Evolutionary conservation across 768 basidiomycete genomes (phyloP).

Genomic region (Mycena chlorophos): DNA sequence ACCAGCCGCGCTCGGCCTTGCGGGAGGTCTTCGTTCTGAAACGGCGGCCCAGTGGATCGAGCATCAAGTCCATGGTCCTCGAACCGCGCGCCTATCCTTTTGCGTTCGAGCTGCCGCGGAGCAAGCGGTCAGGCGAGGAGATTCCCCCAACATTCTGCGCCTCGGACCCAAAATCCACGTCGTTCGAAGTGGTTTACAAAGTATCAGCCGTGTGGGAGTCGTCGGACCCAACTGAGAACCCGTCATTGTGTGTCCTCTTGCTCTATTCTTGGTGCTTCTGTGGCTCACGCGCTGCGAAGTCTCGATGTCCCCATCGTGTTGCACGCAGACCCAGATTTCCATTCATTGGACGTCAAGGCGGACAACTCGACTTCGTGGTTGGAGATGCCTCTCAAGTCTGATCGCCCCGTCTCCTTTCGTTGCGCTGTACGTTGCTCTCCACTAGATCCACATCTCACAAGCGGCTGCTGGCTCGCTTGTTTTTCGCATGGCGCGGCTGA

Average conservation of each 20-base stretch:
- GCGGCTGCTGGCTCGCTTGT: no score
- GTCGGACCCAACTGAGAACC: slow-evolving; percentile 40
- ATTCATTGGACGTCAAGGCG: slow-evolving; percentile 50
- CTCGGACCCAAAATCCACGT: slow-evolving; percentile 29
- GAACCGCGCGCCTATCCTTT: slow-evolving; percentile 50
- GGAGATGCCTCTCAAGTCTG: slow-evolving; percentile 64
- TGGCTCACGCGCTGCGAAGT: slow-evolving; percentile 34
- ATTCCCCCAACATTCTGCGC: slow-evolving; percentile 60
- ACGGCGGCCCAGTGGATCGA: slow-evolving; percentile 47
- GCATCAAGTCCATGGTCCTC: slow-evolving; percentile 33
- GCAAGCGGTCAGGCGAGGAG: slow-evolving; percentile 52
- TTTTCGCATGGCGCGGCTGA: no score
- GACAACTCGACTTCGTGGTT: slow-evolving; percentile 57
- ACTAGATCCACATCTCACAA: background rate
- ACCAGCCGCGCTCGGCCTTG: slow-evolving; percentile 38
- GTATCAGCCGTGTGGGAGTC: slow-evolving; percentile 62
- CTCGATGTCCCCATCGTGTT: slow-evolving; percentile 66
- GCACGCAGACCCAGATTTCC: slow-evolving; percentile 60
- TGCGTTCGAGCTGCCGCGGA: slow-evolving; percentile 55
- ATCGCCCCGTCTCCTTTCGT: slow-evolving; percentile 61
- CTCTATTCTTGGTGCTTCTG: slow-evolving; percentile 9
- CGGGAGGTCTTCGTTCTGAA: slow-evolving; percentile 43
- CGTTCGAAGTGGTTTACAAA: slow-evolving; percentile 52
- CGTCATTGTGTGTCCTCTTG: slow-evolving; percentile 46
- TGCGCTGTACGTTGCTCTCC: slow-evolving; percentile 57